phyloP scores from a whole-genome alignment of 2,329 filamentous ascomycete species.

The Lachnellula arida region DNA sequence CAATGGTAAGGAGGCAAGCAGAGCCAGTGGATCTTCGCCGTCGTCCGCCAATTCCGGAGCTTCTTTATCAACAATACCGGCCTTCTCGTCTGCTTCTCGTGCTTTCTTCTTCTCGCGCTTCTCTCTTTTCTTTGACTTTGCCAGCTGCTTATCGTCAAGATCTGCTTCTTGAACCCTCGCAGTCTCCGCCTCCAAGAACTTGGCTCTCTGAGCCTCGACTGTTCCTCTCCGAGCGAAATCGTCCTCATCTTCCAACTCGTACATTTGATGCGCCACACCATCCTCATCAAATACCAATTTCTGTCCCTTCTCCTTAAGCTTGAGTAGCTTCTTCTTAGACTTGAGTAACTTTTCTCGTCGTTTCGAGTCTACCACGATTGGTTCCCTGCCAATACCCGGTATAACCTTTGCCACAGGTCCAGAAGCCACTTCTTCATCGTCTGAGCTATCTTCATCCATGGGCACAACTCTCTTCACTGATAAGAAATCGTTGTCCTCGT shows the following conservation, averaged over 20 bases:
- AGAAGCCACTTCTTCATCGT: slow-evolving; percentile 39
- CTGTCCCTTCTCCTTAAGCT: slow-evolving; percentile 79
- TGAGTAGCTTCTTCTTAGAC: slow-evolving; percentile 90
- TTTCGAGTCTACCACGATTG: slow-evolving; percentile 86
- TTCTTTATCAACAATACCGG: slow-evolving; percentile 30
- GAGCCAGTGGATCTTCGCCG: slow-evolving; percentile 50
- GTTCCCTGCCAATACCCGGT: slow-evolving; percentile 60
- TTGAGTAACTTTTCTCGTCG: slow-evolving; percentile 91
- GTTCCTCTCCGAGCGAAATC: slow-evolving; percentile 72
- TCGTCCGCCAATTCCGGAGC: slow-evolving; percentile 29
- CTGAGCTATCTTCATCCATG: slow-evolving; percentile 51
- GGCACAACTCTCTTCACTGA: slow-evolving; percentile 83
- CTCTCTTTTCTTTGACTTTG: slow-evolving; percentile 71
- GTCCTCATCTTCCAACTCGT: slow-evolving; percentile 82
- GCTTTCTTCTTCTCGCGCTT: slow-evolving; percentile 72
- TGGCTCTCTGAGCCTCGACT: slow-evolving; percentile 68
- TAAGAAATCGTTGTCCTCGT: slow-evolving; percentile 78
- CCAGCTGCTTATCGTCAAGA: slow-evolving; percentile 74
- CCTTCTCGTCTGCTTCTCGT: slow-evolving; percentile 52
- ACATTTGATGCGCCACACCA: slow-evolving; percentile 76
- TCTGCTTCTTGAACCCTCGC: slow-evolving; percentile 71
- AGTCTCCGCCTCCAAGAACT: slow-evolving; percentile 73
- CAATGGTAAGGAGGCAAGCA: slow-evolving; percentile 54
- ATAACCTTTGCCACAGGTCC: slow-evolving; percentile 54
- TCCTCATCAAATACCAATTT: slow-evolving; percentile 93